A percentile compares a stretch with the other conserved stretches of the same genome.
Evolutionary conservation across 495 filamentous ascomycete species (phyloP).

Genomic region (Durotheca rogersii): DNA sequence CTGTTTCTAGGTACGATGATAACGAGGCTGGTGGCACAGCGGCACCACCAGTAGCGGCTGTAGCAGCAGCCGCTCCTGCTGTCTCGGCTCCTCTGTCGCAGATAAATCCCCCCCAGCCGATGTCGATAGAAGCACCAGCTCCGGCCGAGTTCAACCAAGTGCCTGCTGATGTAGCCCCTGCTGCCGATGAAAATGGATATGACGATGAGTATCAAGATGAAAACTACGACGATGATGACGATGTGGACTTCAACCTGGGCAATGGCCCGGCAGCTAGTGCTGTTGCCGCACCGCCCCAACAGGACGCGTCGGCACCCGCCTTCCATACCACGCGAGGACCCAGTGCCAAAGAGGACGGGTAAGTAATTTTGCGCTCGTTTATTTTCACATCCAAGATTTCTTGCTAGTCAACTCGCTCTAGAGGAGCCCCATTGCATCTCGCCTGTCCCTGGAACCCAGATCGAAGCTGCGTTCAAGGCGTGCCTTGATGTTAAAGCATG

Average conservation of each 20-base stretch:
- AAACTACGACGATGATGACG: constrained; percentile 60
- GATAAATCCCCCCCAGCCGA: constrained; percentile 2
- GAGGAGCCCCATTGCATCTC: constrained; percentile 12
- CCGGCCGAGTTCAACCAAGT: constrained; percentile 20
- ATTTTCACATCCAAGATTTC: constrained; percentile 19
- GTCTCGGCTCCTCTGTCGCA: constrained; percentile 13
- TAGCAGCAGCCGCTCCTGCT: constrained; percentile 23
- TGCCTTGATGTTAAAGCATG: constrained; percentile 10
- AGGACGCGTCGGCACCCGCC: constrained; percentile 31
- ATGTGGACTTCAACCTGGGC: constrained; percentile 58
- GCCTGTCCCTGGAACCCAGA: constrained; percentile 8
- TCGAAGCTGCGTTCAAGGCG: constrained; percentile 8
- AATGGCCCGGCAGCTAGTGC: constrained; percentile 43
- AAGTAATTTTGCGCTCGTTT: constrained; percentile 56
- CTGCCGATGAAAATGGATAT: constrained; percentile 48
- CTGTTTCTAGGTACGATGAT: constrained; percentile 72
- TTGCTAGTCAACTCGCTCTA: constrained; percentile 14
- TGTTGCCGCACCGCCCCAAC: constrained; percentile 39
- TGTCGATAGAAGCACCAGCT: constrained; percentile 16
- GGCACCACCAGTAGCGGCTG: constrained; percentile 37
- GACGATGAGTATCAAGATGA: constrained; percentile 60
- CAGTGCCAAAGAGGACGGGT: constrained; percentile 97
- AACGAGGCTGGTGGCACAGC: constrained; percentile 60
- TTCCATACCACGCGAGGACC: constrained; percentile 50
- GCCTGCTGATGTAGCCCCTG: constrained; percentile 20